Base-by-base conservation (phyloP, 768 basidiomycete genomes). In the Russula sp. region DNA sequence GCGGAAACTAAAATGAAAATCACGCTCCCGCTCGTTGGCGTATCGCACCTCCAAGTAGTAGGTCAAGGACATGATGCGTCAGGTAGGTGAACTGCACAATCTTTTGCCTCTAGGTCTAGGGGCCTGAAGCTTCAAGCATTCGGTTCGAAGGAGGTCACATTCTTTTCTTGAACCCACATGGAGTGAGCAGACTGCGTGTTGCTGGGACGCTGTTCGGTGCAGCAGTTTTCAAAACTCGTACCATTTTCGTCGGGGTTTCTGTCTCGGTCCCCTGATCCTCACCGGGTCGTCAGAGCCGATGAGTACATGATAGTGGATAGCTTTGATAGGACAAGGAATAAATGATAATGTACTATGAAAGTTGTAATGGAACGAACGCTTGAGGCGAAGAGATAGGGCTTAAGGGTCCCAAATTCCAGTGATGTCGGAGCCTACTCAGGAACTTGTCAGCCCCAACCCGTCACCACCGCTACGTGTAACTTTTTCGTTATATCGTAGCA, bases 401-500 rank as follows among this genome's bases (percentile, higher is more conserved):
- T 48, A 42, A 35, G 58, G 36, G 54, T 56, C 38, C 36, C 43
- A 41, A 47, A 39, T 29, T 29, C 25, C 25, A 29, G 25, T 58
- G 49, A 35, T 52, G 62, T 59, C 53, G 46, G 53, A 41, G 49
- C 49, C 48, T 25, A 36, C 54, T 58, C 51, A 61, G 43, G n/a
- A 61, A 50, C 55, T 59, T 62, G 61, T 63, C 62, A 53, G 62
- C 62, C 62, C 57, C 52, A 58, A 46, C 61, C 50, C 56, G 57
- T 55, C 62, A 63, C 62, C 34, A 59, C 58, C 62, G 49, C 60
- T 55, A 59, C 62, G 58, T 59, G 52, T 59, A 63, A 59, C 56
- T 35, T 32, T 42, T 45, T 36, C 25, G 57, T 59, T 63, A 49
- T 56, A 63, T 20, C 51, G 62, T 63, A 63, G 52, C 46, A 39